Base-by-base conservation (phyloP, 441 rosid genomes). In the Erodium trifolium region DNA sequence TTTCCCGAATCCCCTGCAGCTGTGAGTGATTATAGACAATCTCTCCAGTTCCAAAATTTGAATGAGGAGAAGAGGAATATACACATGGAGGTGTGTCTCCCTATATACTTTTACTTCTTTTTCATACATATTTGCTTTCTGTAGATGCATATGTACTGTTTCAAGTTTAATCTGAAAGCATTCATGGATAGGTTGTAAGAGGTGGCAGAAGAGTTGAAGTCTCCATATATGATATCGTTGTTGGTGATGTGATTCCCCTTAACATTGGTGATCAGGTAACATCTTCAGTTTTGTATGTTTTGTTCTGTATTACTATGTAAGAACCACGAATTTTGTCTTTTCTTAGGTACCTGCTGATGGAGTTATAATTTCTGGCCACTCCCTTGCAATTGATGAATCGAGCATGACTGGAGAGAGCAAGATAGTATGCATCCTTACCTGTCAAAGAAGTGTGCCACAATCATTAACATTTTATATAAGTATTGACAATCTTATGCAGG, bases 401-500 rank as follows among this genome's bases (percentile, higher is more conserved):
- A 93, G 99, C 89, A 93, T 93, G 99, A 93, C 99, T 5, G 99
- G 99, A 72, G 99, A 93, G 82, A 95, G 99, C 87, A 89, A 92
- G 80, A 87, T 87, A 70, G 99, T 92, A 81, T 77, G 80, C 34
- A 13, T 70, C 66, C 49, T 12, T 63, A 53, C 43, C 39, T 65
- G 31, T 68, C 19, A 31, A 59, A 66, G 43, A 49, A 23, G 70
- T 63, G 17, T 53, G 13, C 68, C 67, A 19, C 62, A 71, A 39
- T 14, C 37, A 63, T 68, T 35, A 18, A 49, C 29, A 10, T 71
- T 69, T 72, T 60, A 72, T 68, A 2, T 31, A 19, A 8, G 7
- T 13, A 72, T 14, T 53, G 27, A 67, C 35, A 10, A 71, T 41
- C 65, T 70, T 72, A 34, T 82, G 73, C 76, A 94, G 99, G 92